Evolutionary conservation across 2,329 filamentous ascomycete genomes (phyloP), one percentile per base, ranked within the genome.

Genomic region (Claviceps spartinae): DNA sequence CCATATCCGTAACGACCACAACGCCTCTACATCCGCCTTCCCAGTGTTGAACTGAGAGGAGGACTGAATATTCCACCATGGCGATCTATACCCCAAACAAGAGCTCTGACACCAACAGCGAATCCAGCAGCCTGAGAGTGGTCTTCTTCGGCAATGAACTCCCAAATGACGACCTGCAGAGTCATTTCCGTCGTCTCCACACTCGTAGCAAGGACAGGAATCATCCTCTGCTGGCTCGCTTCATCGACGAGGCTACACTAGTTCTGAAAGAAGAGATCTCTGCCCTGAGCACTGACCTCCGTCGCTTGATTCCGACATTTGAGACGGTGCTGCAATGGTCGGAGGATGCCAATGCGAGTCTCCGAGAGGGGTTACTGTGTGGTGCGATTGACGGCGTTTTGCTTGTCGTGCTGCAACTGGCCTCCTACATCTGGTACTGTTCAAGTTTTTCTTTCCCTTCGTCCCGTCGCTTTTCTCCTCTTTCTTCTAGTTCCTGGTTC

Each of bases 341-440:
- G 16, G 64, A 57, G 1, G 65, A 70, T 16, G 45, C 57, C 4
- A 58, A 65, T 16, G 45, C 58, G 4, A 58, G 64, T 3, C 63
- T 75, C 2, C 67, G 71, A 1, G 58, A 67, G 14, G 69, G 73
- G 1, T 61, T 58, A 6, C 58, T 77, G 7, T 62, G 67, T 37
- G 74, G 66, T 0, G 60, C 74, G 4, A 58, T 76, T 2, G 72
- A 76, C 36, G 69, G 73, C 2, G 62, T 69, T 5, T 57, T 76
- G 1, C 65, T 77, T 2, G 59, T 59, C 46, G 59, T 65, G 1
- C 54, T 71, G 4, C 59, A 77, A 54, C 36, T 77, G 2, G 71
- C 59, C 1, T 63, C 62, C 2, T 64, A 69, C 47, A 75, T 77
- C 48, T 69, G 67, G 73, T 75, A 65, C 52, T 24, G 9, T 43